Conservation (phyloP, 1,139 yeast species). For the Kodamaea arcana region DNA sequence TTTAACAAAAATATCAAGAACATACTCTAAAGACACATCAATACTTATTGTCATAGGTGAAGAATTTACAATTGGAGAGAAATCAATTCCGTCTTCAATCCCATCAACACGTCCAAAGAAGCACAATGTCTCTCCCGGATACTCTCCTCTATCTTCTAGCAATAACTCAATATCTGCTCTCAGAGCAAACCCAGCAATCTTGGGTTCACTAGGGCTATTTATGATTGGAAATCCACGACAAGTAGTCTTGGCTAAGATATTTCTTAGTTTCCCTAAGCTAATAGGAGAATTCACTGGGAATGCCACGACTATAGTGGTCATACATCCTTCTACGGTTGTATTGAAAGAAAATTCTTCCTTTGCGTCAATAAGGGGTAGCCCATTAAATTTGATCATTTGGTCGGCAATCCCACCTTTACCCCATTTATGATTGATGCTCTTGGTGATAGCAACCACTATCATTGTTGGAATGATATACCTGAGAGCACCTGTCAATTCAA, state of each 20-base stretch:
- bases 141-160: conserved; percentile 14
- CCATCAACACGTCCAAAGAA: conserved; percentile 1
- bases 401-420: conserved; percentile 91
- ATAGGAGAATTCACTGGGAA: conserved; percentile 39
- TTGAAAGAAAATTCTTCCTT: conserved; percentile 61
- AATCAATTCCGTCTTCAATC: conserved; percentile 19
- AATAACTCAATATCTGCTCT: conserved; percentile 29
- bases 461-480: conserved; percentile 88
- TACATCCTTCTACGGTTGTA: conserved; percentile 56
- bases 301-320: conserved; percentile 54
- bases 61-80: conserved; percentile 45
- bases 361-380: conserved; percentile 78
- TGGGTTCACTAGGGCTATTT: conserved; percentile 27
- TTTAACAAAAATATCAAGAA: conserved; percentile 67
- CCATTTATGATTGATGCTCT: conserved; percentile 67
- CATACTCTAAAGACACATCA: conserved; percentile 55
- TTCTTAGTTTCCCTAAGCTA: conserved; percentile 32
- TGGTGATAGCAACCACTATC: conserved; percentile 93
- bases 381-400: conserved; percentile 86
- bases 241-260: conserved; percentile 33
- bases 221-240: conserved; percentile 59
- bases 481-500: conserved; percentile 92
- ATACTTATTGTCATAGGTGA: conserved; percentile 64
- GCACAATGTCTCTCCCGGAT: neutral
- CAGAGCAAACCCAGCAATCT: conserved; percentile 34